Evolutionary conservation across 2,329 filamentous ascomycete species (phyloP).

Genomic region (Calonectria montana): DNA sequence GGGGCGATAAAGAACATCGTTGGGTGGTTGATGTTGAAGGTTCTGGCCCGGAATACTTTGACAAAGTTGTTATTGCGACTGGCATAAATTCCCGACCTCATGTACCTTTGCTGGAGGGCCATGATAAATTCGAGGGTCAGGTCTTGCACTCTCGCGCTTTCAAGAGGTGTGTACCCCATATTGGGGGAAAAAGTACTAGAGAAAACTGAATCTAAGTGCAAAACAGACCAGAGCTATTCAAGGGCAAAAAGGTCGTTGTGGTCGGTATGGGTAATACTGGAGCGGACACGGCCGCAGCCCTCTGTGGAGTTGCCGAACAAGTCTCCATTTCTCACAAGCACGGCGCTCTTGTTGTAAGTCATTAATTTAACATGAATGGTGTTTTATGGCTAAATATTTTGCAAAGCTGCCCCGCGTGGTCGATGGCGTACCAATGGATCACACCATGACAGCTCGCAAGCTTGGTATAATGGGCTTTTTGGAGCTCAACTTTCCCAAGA

Average conservation of each 20-base stretch:
- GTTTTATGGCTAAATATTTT: background rate
- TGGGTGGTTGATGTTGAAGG: slow-evolving; percentile 47
- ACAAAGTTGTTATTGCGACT: slow-evolving; percentile 52
- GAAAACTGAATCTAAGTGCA: background rate
- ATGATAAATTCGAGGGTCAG: slow-evolving; percentile 51
- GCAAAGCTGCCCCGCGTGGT: slow-evolving; percentile 42
- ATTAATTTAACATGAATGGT: background rate
- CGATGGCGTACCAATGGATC: slow-evolving; percentile 50
- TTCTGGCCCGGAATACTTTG: slow-evolving; percentile 40
- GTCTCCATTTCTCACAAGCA: slow-evolving; percentile 56
- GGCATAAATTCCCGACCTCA: slow-evolving; percentile 49
- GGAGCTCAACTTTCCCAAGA: slow-evolving; percentile 36
- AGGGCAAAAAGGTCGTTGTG: slow-evolving; percentile 55
- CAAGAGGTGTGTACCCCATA: slow-evolving; percentile 39
- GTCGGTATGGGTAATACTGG: slow-evolving; percentile 56
- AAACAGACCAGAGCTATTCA: slow-evolving; percentile 46
- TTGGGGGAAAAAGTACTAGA: background rate
- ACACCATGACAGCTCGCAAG: slow-evolving; percentile 47
- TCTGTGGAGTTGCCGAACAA: slow-evolving; percentile 49
- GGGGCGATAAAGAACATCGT: slow-evolving; percentile 28
- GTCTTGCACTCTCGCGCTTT: slow-evolving; percentile 54
- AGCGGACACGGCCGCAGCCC: slow-evolving; percentile 43
- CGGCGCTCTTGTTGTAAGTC: slow-evolving; percentile 50
- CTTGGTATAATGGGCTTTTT: slow-evolving; percentile 45
- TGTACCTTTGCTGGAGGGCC: slow-evolving; percentile 49